Conservation (phyloP, 2,329 filamentous ascomycete genomes). For the Colletotrichum sp. region DNA sequence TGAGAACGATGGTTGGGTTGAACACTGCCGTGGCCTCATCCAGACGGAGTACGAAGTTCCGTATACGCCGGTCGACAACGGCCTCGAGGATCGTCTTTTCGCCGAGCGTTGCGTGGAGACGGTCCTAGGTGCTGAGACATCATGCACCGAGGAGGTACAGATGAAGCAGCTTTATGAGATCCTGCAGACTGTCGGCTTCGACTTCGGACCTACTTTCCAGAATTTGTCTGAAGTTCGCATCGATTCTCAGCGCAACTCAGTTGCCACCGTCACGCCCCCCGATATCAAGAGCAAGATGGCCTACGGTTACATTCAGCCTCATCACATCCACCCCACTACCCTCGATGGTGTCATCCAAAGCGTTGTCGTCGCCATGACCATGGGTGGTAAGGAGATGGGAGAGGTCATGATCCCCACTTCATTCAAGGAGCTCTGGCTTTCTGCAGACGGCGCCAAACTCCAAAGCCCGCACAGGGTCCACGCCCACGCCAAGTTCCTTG, state of each 20-base stretch:
- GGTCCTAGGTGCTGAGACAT: not conserved
- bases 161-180: not conserved
- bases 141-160: not conserved
- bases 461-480: not conserved
- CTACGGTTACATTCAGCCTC: not conserved
- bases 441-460: not conserved
- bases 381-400: not conserved
- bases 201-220: not conserved
- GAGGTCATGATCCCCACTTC: not conserved
- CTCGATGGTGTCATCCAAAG: not conserved
- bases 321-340: not conserved
- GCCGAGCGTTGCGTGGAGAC: not conserved
- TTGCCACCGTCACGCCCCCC: not conserved
- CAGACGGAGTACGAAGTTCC: not conserved
- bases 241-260: not conserved
- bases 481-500: not conserved
- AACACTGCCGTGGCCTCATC: not conserved
- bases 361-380: not conserved
- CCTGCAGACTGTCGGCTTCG: not conserved
- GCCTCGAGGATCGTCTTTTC: not conserved
- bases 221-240: not conserved
- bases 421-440: not conserved
- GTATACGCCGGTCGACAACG: not conserved
- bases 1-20: not conserved
- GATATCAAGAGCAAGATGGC: not conserved